Conservation (phyloP, 1,284 basidiomycete species). For the Cryptococcus sp. region DNA sequence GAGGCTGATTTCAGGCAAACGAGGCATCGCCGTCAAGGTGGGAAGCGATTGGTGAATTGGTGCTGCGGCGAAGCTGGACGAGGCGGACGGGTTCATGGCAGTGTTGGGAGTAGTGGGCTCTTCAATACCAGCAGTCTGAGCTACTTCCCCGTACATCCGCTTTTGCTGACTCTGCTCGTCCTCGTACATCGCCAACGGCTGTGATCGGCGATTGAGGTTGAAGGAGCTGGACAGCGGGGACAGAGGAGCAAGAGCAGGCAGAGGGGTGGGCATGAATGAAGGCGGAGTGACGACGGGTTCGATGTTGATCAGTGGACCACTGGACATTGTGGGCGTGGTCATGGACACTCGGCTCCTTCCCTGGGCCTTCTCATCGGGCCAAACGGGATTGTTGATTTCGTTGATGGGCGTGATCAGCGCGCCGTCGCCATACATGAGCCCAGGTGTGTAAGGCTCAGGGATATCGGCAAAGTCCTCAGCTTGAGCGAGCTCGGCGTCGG, state of each 20-base stretch:
- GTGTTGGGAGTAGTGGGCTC: constrained; percentile 40
- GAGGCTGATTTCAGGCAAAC: constrained; percentile 22
- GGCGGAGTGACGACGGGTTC: constrained; percentile 3
- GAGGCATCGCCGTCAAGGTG: constrained; percentile 10
- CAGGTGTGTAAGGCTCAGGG: constrained; percentile 22
- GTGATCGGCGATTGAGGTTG: constrained; percentile 21
- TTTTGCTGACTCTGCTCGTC: constrained; percentile 29
- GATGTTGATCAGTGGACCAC: constrained; percentile 8
- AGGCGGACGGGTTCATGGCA: constrained; percentile 11
- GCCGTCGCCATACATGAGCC: constrained; percentile 9
- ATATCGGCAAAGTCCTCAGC: constrained; percentile 42
- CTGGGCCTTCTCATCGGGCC: constrained; percentile 3
- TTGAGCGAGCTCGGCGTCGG: constrained; percentile 36
- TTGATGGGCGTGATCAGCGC: neutral
- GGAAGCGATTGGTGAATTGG: neutral
- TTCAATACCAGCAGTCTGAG: constrained; percentile 38
- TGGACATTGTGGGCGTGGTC: constrained; percentile 11
- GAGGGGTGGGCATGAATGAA: constrained; percentile 10
- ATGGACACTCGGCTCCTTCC: constrained; percentile 20
- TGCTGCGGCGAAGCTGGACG: constrained; percentile 27
- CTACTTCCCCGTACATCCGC: constrained; percentile 47
- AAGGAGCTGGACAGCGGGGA: constrained; percentile 39
- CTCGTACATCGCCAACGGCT: constrained; percentile 34
- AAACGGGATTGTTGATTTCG: no score
- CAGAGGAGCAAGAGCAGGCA: constrained; percentile 41